Conservation (phyloP, 208 protist genomes). For the Novymonas esmeraldas region DNA sequence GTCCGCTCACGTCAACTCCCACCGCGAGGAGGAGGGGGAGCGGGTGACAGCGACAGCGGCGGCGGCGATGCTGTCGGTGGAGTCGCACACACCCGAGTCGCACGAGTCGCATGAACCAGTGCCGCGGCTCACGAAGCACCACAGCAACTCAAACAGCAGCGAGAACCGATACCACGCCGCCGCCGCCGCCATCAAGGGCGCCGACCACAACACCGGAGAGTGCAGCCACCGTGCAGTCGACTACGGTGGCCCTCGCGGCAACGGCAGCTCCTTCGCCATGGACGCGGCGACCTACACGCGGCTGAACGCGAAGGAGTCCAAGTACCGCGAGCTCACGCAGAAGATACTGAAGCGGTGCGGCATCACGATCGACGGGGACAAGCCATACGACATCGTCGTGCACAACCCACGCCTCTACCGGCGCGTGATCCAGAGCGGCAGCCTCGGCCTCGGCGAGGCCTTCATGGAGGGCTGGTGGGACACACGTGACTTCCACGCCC, state of each 20-base stretch:
- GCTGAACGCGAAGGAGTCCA: constrained; percentile 33
- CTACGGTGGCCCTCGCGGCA: constrained; percentile 30
- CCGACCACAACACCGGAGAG: background rate
- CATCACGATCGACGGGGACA: constrained; percentile 43
- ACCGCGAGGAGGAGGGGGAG: too few species aligned
- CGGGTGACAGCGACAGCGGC: too few species aligned
- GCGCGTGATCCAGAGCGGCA: constrained; percentile 53
- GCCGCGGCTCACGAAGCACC: background rate
- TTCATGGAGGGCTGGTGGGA: constrained; percentile 77
- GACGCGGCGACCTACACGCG: constrained; percentile 24
- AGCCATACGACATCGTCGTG: constrained; percentile 49
- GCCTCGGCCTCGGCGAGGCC: constrained; percentile 51
- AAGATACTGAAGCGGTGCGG: constrained; percentile 43
- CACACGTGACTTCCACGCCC: constrained; percentile 51
- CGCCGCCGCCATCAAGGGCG: background rate
- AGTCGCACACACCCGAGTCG: background rate
- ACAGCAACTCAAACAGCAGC: background rate
- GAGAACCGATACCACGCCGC: constrained; percentile 1
- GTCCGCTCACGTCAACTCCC: too few species aligned
- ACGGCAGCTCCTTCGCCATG: constrained; percentile 39
- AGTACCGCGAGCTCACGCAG: constrained; percentile 39
- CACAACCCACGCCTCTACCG: constrained; percentile 50
- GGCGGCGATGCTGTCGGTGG: background rate
- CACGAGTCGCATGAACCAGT: background rate
- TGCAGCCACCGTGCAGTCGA: background rate